Percentiles rank a stretch among this genome's conserved stretches.
Evolutionary conservation across 805 yeast genomes (phyloP).

Genomic region (Hanseniaspora clermontiae): DNA sequence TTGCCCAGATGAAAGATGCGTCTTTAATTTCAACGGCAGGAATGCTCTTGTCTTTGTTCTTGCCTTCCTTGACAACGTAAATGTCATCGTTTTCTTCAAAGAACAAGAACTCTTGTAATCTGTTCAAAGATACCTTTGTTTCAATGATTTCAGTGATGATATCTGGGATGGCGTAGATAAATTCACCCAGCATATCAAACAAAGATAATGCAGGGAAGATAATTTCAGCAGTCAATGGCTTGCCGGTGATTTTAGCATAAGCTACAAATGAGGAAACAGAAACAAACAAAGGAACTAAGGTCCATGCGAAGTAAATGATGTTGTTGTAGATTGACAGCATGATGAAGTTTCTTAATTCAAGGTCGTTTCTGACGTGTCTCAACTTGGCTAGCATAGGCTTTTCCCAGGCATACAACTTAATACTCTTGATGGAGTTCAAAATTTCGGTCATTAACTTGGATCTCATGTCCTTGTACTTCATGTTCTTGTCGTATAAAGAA

Average conservation of each 20-base stretch:
- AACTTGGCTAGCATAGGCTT: constrained; percentile 45
- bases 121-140: constrained; percentile 42
- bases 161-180: constrained; percentile 47
- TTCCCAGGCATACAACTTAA: constrained; percentile 63
- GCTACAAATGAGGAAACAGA: constrained; percentile 48
- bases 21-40: constrained; percentile 34
- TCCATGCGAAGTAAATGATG: constrained; percentile 44
- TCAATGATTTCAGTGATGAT: constrained; percentile 47
- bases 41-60: constrained; percentile 16
- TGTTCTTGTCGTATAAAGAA: constrained; percentile 39
- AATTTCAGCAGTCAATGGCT: constrained; percentile 51
- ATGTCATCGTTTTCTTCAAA: constrained; percentile 36
- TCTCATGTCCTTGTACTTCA: constrained; percentile 51
- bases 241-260: constrained; percentile 35
- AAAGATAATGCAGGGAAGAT: constrained; percentile 57
- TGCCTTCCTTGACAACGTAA: constrained; percentile 23
- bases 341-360: constrained; percentile 41
- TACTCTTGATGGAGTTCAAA: constrained; percentile 45
- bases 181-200: constrained; percentile 45
- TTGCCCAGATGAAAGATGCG: constrained; percentile 44
- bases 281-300: constrained; percentile 51
- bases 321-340: constrained; percentile 39
- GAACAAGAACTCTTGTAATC: constrained; percentile 39
- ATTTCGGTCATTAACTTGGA: constrained; percentile 49
- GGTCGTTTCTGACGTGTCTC: constrained; percentile 41